These are phyloP conservation scores for Tetratostichococcus sp. DNA, from an alignment of 139 green algal species.

Conservation along the genomic window DNA sequence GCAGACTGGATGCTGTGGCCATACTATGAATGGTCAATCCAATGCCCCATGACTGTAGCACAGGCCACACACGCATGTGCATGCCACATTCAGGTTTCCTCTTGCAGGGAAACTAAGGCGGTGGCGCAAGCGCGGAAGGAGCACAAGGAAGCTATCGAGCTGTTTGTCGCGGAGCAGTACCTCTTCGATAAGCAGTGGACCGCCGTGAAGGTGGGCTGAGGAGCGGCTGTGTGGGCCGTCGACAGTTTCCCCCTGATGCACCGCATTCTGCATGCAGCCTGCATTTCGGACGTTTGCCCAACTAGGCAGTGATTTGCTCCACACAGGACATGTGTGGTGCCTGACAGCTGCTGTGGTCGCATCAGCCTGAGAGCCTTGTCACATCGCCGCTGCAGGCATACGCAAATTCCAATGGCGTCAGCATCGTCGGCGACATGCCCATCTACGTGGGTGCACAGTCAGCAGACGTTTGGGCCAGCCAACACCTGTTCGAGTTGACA, in stretches of 20 bases:
- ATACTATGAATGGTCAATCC: too few relatives aligned
- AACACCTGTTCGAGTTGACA: conserved; percentile 65
- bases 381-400: conserved; percentile 58
- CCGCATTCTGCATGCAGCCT: conserved; percentile 1
- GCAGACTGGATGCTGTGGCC: too few relatives aligned
- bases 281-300: too few relatives aligned
- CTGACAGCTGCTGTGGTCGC: too few relatives aligned
- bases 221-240: too few relatives aligned
- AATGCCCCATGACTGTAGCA: too few relatives aligned
- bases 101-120: conserved; percentile 23
- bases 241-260: not conserved
- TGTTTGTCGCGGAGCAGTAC: conserved; percentile 91
- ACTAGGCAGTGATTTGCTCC: too few relatives aligned
- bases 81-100: too few relatives aligned
- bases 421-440: conserved; percentile 96
- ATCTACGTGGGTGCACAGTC: conserved; percentile 94
- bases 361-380: too few relatives aligned
- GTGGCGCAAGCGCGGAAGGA: conserved; percentile 34
- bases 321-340: too few relatives aligned
- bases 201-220: conserved; percentile 51
- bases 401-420: conserved; percentile 78
- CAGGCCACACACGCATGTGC: too few relatives aligned
- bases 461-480: conserved; percentile 96
- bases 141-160: conserved; percentile 64
- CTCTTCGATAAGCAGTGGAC: conserved; percentile 95